Evolutionary conservation across 2,329 filamentous ascomycete species (phyloP), one percentile per base, ranked within the genome.

Genomic region (Plectosphaerella plurivora): DNA sequence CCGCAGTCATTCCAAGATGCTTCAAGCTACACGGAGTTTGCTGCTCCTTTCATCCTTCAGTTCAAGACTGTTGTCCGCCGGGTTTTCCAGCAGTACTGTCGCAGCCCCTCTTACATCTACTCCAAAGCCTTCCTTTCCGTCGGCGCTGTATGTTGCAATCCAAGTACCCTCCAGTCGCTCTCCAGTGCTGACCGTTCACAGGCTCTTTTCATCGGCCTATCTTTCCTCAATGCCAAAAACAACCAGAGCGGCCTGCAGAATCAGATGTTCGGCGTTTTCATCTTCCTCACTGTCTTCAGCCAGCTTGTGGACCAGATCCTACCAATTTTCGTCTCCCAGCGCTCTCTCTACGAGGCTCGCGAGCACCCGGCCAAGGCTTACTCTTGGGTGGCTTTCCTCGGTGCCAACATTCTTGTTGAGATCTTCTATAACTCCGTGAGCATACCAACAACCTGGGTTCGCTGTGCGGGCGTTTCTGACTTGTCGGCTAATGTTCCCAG

Each of bases 261-360:
- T 62, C 82, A 86, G 51, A 79, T 90, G 68, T 89, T 90, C 63
- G 78, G 77, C 51, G 81, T 89, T 50, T 89, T 91, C 69, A 83
- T 89, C 76, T 73, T 89, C 56, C 70, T 82, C 51, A 88, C 83
- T 14, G 84, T 90, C 64, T 90, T 91, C 66, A 80, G 82, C 24
- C 77, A 82, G 51, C 67, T 88, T 46, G 76, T 82, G 1, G 78
- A 86, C 56, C 83, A 86, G 59, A 83, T 86, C 59, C 86, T 88
- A 78, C 86, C 87, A 1, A 81, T 85, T 54, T 89, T 89, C 57
- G 81, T 88, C 44, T 77, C 79, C 0, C 85, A 89, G 60, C 80
- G 87, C 28, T 76, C 83, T 14, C 71, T 91, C 9, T 90, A 89
- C 61, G 87, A 90, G 67, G 79, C 82, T 5, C 82, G 84, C 33